Percentiles rank a stretch among this genome's conserved stretches.
Conservation (phyloP, 257 asterid species). For the Solanum chilense region DNA sequence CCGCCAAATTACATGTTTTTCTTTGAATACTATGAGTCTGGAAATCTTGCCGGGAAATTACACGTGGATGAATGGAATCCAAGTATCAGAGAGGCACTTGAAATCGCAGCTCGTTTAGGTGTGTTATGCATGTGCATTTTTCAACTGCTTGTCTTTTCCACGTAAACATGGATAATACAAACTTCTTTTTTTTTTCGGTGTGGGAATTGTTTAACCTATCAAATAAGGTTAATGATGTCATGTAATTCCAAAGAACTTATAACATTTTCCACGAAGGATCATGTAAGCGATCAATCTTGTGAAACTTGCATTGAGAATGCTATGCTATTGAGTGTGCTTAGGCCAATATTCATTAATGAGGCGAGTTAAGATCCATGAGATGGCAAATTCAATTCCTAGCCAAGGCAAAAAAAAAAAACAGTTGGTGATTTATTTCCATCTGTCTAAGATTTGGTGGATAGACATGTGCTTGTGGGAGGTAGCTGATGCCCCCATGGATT, state of each 20-base stretch:
- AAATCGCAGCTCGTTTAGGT: conserved; percentile 54
- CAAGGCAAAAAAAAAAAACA: neutral
- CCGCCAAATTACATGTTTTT: conserved; percentile 89
- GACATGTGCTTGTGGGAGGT: neutral
- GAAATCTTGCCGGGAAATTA: conserved; percentile 64
- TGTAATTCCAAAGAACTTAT: neutral
- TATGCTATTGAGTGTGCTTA: neutral
- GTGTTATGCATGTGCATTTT: neutral
- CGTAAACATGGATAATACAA: neutral
- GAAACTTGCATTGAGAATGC: neutral
- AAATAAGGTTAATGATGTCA: neutral
- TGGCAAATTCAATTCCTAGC: neutral
- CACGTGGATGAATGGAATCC: conserved; percentile 80
- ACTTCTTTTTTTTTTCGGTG: neutral
- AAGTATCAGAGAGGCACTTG: conserved; percentile 38
- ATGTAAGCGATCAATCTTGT: neutral
- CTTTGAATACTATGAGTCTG: conserved; percentile 62
- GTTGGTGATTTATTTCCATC: neutral
- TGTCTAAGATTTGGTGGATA: neutral
- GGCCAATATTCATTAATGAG: neutral
- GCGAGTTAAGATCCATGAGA: neutral
- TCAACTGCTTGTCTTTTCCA: neutral
- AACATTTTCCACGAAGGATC: neutral
- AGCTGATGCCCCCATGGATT: neutral
- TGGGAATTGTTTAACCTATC: neutral